Base-by-base conservation (phyloP, 768 basidiomycete genomes). In the Amylocystis lapponica region DNA sequence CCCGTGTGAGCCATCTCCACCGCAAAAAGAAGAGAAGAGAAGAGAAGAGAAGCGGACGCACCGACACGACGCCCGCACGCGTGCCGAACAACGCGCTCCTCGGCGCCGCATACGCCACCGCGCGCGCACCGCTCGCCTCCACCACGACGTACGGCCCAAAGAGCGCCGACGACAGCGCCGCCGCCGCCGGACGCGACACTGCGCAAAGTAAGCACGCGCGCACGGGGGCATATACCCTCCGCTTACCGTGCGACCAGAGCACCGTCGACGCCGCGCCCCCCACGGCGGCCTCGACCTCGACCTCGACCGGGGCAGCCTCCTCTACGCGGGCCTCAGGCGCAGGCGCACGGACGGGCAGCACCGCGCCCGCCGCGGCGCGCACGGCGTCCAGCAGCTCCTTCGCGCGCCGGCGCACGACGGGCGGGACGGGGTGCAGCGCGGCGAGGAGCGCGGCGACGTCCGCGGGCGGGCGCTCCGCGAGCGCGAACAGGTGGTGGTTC, bases 401-500 rank as follows among this genome's bases (percentile, higher is more conserved):
- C 7, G 75, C 74, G 21, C 79, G 69, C 38, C 70, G 68, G 46
- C 78, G 74, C 16, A 89, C 66, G 2, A 87, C 66, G n/a, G 78
- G 72, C 11, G 84, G 82, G 4, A 82, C 67, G 3, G 71, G 69
- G 43, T 67, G 70, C 54, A 89, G 82, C 21, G 74, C 53, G n/a
- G 71, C 66, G 37, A 87, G 64, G 32, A 91, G 60, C 3, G 71
- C 70, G 4, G 76, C 71, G 66, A 83, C 72, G 54, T 87, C 79
- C 20, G 70, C 69, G 11, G 90, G 88, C 6, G 76, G 72, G 20
- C 71, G 70, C 54, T 90, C 86, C n/a, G 79, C 82, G 16, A 90
- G 63, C 44, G 72, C 70, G 58, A 92, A 86, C 20, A 91, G 58
- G 53, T 74, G 70, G 49, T 88, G 86, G 51, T 89, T 89, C 27